Evolutionary conservation across 495 filamentous ascomycete species (phyloP), one percentile per base, ranked within the genome.

Genomic region (Friedmanniomyces simplex): DNA sequence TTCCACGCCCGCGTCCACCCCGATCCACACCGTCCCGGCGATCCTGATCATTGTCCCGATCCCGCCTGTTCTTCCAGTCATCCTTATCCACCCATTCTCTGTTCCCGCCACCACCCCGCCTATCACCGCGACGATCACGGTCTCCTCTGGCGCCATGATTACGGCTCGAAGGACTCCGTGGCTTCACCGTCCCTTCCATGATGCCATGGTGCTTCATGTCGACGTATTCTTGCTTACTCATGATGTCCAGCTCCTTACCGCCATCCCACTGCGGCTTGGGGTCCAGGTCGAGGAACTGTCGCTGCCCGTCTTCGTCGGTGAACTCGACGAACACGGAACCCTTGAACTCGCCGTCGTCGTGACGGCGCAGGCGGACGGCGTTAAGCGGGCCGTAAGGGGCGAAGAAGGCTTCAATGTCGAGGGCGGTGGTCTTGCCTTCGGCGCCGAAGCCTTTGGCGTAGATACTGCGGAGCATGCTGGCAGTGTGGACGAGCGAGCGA

Each of bases 241-340:
- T 88, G 73, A 95, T 83, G 56, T 78, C 54, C 11, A 97, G 75
- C 60, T 89, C 82, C 81, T 82, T 96, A 20, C 42, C 60, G 13
- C 13, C 39, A 13, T 16, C 28, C 28, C 18, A 63, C 61, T 82
- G 80, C 50, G 91, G 91, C 69, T 87, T 84, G n/a, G 85, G 80
- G 39, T 91, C 83, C 8, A 90, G 72, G 1, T 74, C 81, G 42
- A 95, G 73, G 72, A 97, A 97, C 16, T 78, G 78, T 66, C 89
- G 75, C 63, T 86, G 82, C 24, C 81, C 78, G 49, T 91, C 87
- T 58, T 86, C 83, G 51, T 78, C 77, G 32, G 74, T 75, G 68
- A 96, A 97, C 71, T 96, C 91, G 51, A 96, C 89, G 64, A 95
- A 97, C 25, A 96, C 83, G 51, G 89, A 95, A 41, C 88, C 88